Conservation (phyloP, 192 early-diverging fungal genomes). For the Entomortierella chlamydospora region DNA sequence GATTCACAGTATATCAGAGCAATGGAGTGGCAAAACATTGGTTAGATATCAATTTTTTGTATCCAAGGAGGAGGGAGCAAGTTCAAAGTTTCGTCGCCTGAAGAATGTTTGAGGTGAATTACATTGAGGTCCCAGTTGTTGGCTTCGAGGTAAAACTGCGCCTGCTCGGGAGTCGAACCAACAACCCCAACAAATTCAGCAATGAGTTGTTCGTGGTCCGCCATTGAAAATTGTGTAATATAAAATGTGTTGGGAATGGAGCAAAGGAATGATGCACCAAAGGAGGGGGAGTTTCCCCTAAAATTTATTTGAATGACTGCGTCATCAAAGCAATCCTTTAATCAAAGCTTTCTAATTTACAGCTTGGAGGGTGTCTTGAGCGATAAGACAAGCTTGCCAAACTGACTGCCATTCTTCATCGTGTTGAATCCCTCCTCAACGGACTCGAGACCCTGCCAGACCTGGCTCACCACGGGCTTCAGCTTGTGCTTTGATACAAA, state of each 20-base stretch:
- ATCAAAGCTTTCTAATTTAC: too few species aligned
- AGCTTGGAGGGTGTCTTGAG: slow-evolving; percentile 28
- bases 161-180: slow-evolving; percentile 65
- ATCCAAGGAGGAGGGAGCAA: too few species aligned
- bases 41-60: too few species aligned
- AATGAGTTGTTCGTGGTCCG: slow-evolving; percentile 67
- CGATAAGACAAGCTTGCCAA: slow-evolving; percentile 43
- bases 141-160: slow-evolving; percentile 79
- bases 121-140: slow-evolving; percentile 85
- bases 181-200: slow-evolving; percentile 68
- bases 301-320: neutral
- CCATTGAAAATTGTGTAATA: slow-evolving; percentile 18
- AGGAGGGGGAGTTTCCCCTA: neutral
- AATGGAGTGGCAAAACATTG: too few species aligned
- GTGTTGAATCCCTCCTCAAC: slow-evolving; percentile 24
- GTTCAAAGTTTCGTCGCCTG: too few species aligned
- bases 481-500: slow-evolving; percentile 70
- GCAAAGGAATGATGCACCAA: neutral
- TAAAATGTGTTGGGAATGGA: neutral
- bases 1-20: neutral
- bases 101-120: too few species aligned
- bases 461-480: slow-evolving; percentile 64
- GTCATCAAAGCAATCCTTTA: neutral
- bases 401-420: slow-evolving; percentile 30
- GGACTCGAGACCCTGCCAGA: slow-evolving; percentile 64